Evolutionary conservation across 768 basidiomycete genomes (phyloP), one percentile per base, ranked within the genome.

Genomic region (Lentinula sp.): DNA sequence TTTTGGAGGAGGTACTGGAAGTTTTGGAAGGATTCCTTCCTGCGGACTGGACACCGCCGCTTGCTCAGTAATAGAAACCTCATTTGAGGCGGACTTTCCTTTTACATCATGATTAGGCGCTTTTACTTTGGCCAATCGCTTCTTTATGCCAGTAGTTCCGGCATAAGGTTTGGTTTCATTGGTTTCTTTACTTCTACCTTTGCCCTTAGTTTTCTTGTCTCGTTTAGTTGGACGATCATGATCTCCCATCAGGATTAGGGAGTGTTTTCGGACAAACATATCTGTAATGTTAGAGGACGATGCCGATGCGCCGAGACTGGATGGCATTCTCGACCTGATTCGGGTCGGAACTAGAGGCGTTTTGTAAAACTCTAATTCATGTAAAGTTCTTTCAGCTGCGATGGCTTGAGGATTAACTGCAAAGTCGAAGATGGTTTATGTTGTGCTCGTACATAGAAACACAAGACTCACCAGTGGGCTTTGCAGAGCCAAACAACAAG

Each of bases 121-220:
- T 51, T 56, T 67, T 66, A 57, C 73, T 64, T 83, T 80, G 20
- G 87, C 85, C 42, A 91, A 71, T 70, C 90, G 73, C 67, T 87
- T 91, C 77, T 87, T 90, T 80, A 90, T 85, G 0, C 88, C 88
- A 57, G 90, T 87, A 63, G 85, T 82, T 6, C 90, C 90, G 0
- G 88, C 85, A 66, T 92, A 92, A 3, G 90, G 90, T 66, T 91
- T 91, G 18, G 82, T 83, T 42, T 79, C 80, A 63, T 84, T 85
- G 13, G 77, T 71, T 16, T 75, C 69, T 46, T 71, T 80, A 13
- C 62, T 71, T 50, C 68, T 77, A 71, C 66, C 74, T 68, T 77
- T 73, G 65, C 74, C 67, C 64, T 74, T 72, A 16, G 57, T 65
- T 64, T 74, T 74, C 32, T 74, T 79, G 52, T 60, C 67, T 66